Percentiles rank a stretch among this genome's conserved stretches.
phyloP scores from a whole-genome alignment of 306 rosid species.

The Ammopiptanthus mongolicus region DNA sequence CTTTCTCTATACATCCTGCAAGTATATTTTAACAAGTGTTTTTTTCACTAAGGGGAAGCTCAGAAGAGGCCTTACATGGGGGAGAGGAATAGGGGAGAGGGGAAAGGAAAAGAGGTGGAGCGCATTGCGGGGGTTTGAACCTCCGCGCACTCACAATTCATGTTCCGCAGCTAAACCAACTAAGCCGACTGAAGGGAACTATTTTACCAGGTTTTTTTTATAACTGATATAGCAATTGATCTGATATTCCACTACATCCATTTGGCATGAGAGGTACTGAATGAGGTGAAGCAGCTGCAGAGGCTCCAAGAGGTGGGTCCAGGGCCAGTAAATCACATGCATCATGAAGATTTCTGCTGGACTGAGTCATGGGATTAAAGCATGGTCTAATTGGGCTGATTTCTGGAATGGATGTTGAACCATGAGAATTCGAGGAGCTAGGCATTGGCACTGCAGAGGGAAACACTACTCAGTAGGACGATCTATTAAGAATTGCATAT shows the following conservation, averaged over 20 bases:
- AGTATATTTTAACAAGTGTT: neutral
- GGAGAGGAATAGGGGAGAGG: too few species aligned
- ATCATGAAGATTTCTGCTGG: neutral
- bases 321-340: neutral
- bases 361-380: neutral
- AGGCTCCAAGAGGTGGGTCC: conserved; percentile 6
- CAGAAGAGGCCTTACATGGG: too few species aligned
- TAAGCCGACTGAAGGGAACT: too few species aligned
- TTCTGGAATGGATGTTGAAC: neutral
- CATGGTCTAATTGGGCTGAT: neutral
- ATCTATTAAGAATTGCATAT: neutral
- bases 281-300: neutral
- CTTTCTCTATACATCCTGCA: neutral
- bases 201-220: too few species aligned
- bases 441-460: neutral
- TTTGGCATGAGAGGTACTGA: neutral
- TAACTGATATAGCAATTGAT: neutral
- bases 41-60: too few species aligned
- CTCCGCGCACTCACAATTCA: too few species aligned
- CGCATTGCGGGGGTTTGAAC: too few species aligned
- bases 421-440: neutral
- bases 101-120: too few species aligned
- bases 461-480: neutral
- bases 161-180: too few species aligned
- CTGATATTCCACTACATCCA: neutral